A percentile compares a stretch with the other conserved stretches of the same genome.
phyloP scores from a whole-genome alignment of 2,329 filamentous ascomycete genomes.

The Claviceps paspali region DNA sequence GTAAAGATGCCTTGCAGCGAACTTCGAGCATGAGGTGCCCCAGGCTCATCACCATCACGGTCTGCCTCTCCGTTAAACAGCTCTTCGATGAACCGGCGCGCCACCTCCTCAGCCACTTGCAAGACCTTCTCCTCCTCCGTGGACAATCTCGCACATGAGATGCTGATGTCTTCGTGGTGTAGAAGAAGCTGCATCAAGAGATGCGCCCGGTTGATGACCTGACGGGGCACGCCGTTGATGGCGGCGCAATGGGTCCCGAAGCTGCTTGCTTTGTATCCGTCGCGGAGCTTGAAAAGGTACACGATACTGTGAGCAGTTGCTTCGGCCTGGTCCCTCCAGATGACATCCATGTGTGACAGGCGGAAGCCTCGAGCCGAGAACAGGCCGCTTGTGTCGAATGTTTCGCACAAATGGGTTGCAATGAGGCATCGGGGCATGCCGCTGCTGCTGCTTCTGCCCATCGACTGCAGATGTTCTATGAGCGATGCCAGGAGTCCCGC shows the following conservation, averaged over 20 bases:
- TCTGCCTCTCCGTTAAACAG: constrained; percentile 7
- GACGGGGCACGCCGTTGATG: constrained; percentile 64
- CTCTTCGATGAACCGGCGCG: constrained; percentile 38
- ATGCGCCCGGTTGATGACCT: constrained; percentile 62
- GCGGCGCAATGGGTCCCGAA: constrained; percentile 78
- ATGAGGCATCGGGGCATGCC: constrained; percentile 41
- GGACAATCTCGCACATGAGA: constrained; percentile 54
- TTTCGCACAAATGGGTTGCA: constrained; percentile 54
- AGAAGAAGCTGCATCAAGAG: constrained; percentile 53
- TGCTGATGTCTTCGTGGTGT: constrained; percentile 60
- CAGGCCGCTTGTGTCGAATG: constrained; percentile 52
- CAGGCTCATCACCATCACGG: not conserved
- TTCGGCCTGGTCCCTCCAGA: constrained; percentile 34
- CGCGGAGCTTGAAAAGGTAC: constrained; percentile 55
- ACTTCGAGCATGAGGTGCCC: constrained; percentile 9
- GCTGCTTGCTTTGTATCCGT: constrained; percentile 61
- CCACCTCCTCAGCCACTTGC: constrained; percentile 47
- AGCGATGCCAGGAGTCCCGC: constrained; percentile 43
- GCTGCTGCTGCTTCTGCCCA: too few relatives aligned
- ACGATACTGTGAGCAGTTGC: constrained; percentile 47
- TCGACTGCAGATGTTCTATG: constrained; percentile 37
- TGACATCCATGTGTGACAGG: constrained; percentile 59
- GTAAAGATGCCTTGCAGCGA: not conserved
- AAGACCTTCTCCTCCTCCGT: constrained; percentile 48
- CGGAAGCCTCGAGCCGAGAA: constrained; percentile 30